A percentile compares a stretch with the other conserved stretches of the same genome.
phyloP scores from a whole-genome alignment of 345 rosid genomes.

The Rhizophora mangle region DNA sequence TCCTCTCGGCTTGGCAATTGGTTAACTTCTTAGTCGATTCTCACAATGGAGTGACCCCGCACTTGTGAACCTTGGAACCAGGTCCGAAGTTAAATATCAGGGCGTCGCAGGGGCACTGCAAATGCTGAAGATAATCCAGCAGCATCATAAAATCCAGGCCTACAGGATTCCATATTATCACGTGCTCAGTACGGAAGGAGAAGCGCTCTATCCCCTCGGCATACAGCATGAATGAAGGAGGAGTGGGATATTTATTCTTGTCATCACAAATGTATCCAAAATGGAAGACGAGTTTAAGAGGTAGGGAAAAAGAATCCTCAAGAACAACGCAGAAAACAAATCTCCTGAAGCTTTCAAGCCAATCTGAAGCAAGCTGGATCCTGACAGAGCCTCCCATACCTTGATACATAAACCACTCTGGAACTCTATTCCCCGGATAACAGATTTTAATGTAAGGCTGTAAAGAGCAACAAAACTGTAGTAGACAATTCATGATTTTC shows the following conservation, averaged over 20 bases:
- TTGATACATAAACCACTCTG: conserved; percentile 10
- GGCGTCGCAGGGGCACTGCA: not conserved
- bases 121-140: not conserved
- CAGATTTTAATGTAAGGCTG: conserved; percentile 1
- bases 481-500: not conserved
- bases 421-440: conserved; percentile 13
- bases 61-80: not conserved
- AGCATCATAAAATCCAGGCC: not conserved
- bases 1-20: no score
- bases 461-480: no score
- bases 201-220: no score
- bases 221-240: no score
- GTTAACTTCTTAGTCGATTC: no score
- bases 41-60: conserved; percentile 3
- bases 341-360: not conserved
- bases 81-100: not conserved
- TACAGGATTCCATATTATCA: no score
- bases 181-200: no score
- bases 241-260: not conserved
- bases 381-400: not conserved
- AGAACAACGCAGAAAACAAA: conserved; percentile 10
- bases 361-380: conserved; percentile 4
- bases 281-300: not conserved
- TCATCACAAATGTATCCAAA: not conserved
- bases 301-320: not conserved